A percentile compares a stretch with the other conserved stretches of the same genome.
Evolutionary conservation across 768 basidiomycete genomes (phyloP).

Genomic region (Russula sp.): DNA sequence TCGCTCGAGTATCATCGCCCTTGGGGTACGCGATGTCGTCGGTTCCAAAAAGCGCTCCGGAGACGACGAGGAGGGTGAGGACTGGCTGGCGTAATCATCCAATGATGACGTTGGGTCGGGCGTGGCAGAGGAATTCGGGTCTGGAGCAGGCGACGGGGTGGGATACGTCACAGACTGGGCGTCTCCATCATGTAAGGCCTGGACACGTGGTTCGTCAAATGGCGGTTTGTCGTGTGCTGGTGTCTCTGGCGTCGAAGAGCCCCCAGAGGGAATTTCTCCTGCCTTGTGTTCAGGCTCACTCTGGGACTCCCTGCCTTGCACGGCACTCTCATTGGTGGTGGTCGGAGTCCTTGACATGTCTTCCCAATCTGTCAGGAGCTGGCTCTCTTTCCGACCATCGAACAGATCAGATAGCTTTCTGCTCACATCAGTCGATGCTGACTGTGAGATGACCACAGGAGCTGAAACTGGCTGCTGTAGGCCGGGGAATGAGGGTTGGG

Average conservation of each 20-base stretch:
- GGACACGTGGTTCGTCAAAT: background rate
- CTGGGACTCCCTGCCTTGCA: slow-evolving; percentile 25
- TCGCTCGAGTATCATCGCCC: slow-evolving; percentile 52
- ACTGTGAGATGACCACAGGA: slow-evolving; percentile 28
- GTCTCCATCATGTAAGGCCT: slow-evolving; percentile 17
- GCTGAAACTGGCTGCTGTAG: slow-evolving; percentile 26
- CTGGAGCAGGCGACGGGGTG: slow-evolving; percentile 34
- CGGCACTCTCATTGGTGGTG: slow-evolving; percentile 36
- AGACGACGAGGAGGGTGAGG: slow-evolving; percentile 67
- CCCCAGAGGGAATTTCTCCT: slow-evolving; percentile 4
- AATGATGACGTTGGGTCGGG: slow-evolving; percentile 74
- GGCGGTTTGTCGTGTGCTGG: slow-evolving; percentile 5
- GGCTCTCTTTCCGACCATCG: slow-evolving; percentile 46
- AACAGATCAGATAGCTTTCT: slow-evolving; percentile 67
- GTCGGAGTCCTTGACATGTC: slow-evolving; percentile 48
- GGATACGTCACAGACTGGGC: slow-evolving; percentile 31
- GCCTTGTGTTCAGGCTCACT: slow-evolving; percentile 23
- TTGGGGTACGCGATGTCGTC: slow-evolving; percentile 34
- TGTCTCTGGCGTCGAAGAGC: slow-evolving; percentile 13
- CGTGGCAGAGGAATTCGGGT: slow-evolving; percentile 55
- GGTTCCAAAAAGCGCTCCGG: slow-evolving; percentile 51
- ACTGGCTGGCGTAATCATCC: slow-evolving; percentile 60
- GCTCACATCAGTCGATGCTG: slow-evolving; percentile 34
- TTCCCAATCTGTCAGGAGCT: slow-evolving; percentile 58
- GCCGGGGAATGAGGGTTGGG: slow-evolving; percentile 16